A percentile compares a stretch with the other conserved stretches of the same genome.
phyloP scores from a whole-genome alignment of 1,139 yeast species.

The Diutina rugosa region DNA sequence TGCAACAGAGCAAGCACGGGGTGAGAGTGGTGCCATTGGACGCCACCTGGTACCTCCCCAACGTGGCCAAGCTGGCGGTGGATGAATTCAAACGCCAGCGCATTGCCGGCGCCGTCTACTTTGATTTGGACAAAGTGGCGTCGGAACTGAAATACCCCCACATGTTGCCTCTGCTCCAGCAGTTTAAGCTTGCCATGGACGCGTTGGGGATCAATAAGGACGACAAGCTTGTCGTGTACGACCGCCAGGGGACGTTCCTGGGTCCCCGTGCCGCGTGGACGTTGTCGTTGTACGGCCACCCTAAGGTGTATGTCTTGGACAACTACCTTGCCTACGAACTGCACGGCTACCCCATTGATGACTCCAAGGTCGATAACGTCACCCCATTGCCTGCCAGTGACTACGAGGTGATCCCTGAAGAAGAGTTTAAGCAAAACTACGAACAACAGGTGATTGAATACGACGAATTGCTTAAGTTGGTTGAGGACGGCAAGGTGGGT shows the following conservation, averaged over 20 bases:
- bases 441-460: slow-evolving; percentile 42
- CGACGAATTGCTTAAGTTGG: slow-evolving; percentile 50
- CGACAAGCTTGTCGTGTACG: slow-evolving; percentile 73
- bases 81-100: slow-evolving; percentile 46
- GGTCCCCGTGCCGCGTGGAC: slow-evolving; percentile 93
- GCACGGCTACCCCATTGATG: slow-evolving; percentile 7
- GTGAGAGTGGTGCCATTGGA: slow-evolving; percentile 56
- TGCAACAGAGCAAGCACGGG: neutral
- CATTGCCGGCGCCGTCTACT: slow-evolving; percentile 56
- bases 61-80: slow-evolving; percentile 43
- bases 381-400: slow-evolving; percentile 8
- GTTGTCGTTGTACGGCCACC: slow-evolving; percentile 64
- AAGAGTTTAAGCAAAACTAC: slow-evolving; percentile 16
- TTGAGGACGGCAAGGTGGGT: slow-evolving; percentile 32
- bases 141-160: slow-evolving; percentile 67
- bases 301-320: slow-evolving; percentile 52
- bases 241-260: slow-evolving; percentile 71
- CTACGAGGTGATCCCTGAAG: slow-evolving; percentile 13
- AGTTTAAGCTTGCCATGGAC: slow-evolving; percentile 41
- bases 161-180: slow-evolving; percentile 59
- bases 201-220: slow-evolving; percentile 29
- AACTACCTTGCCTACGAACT: slow-evolving; percentile 42
- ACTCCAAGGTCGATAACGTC: neutral
- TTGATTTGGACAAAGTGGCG: slow-evolving; percentile 65
- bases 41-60: slow-evolving; percentile 90